These are phyloP conservation scores for Candida sanyiensis DNA, from an alignment of 805 yeast genomes.

Conservation along the genomic window DNA sequence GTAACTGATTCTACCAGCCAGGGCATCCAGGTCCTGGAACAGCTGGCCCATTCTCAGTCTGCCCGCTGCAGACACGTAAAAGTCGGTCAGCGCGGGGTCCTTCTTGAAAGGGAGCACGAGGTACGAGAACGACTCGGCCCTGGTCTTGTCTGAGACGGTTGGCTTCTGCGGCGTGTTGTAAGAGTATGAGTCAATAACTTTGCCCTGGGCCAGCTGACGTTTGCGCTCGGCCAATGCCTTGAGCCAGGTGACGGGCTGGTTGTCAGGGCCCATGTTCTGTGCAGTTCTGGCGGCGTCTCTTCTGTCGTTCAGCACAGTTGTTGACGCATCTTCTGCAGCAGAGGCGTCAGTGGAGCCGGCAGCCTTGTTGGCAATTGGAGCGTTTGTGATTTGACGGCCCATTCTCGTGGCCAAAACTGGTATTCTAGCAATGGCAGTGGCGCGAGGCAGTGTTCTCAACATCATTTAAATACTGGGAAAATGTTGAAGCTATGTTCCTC, in stretches of 20 bases:
- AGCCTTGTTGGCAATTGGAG: constrained; percentile 13
- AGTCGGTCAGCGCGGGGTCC: constrained; percentile 76
- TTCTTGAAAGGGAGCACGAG: constrained; percentile 76
- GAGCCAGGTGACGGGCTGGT: constrained; percentile 68
- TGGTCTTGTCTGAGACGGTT: constrained; percentile 63
- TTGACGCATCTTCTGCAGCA: constrained; percentile 67
- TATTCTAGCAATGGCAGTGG: no score
- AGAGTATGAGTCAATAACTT: constrained; percentile 61
- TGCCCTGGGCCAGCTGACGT: constrained; percentile 67
- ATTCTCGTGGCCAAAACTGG: neutral
- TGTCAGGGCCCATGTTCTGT: constrained; percentile 25
- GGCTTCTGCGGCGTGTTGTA: constrained; percentile 70
- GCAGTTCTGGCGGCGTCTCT: constrained; percentile 44
- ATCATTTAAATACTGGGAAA: no score
- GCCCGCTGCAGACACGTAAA: constrained; percentile 88
- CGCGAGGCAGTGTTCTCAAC: no score
- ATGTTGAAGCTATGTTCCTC: no score
- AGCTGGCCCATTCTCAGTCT: constrained; percentile 86
- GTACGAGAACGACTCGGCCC: constrained; percentile 71
- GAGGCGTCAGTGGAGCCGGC: constrained; percentile 45
- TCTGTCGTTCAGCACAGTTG: constrained; percentile 61
- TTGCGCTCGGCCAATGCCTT: constrained; percentile 74
- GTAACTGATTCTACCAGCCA: constrained; percentile 91
- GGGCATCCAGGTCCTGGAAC: constrained; percentile 89
- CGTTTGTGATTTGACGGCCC: constrained; percentile 27